These are phyloP conservation scores for Sicyos baderoa DNA, from an alignment of 306 rosid genomes.

Conservation along the genomic window DNA sequence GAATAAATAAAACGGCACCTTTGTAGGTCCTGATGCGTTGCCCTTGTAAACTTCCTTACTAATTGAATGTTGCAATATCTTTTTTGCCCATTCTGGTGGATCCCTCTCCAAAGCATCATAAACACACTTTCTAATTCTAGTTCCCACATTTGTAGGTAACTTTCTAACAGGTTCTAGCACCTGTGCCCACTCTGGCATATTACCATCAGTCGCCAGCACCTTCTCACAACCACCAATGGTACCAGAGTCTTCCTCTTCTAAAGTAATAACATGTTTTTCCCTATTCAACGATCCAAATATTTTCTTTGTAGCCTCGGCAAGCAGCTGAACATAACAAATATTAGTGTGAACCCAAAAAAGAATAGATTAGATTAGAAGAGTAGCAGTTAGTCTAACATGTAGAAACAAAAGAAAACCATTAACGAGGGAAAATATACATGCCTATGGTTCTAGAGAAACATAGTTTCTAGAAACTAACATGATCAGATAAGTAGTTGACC, in stretches of 20 bases:
- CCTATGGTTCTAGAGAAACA: neutral
- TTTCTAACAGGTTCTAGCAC: slow-evolving; percentile 87
- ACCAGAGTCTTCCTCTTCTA: slow-evolving; percentile 76
- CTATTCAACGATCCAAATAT: slow-evolving; percentile 60
- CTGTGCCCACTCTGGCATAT: slow-evolving; percentile 81
- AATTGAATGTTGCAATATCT: slow-evolving; percentile 71
- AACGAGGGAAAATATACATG: neutral
- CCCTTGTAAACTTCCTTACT: slow-evolving; percentile 98
- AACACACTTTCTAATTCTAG: slow-evolving; percentile 93
- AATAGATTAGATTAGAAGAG: neutral
- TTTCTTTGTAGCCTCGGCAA: slow-evolving; percentile 82
- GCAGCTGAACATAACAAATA: slow-evolving; percentile 53
- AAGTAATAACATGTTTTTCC: slow-evolving; percentile 48
- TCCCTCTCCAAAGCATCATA: slow-evolving; percentile 61
- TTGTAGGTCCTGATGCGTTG: slow-evolving; percentile 98
- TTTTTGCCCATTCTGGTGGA: slow-evolving; percentile 96
- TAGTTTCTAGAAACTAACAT: neutral
- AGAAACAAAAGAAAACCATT: neutral
- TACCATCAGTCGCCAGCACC: slow-evolving; percentile 39
- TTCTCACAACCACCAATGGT: slow-evolving; percentile 43
- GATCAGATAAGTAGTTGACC: neutral
- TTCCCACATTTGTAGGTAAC: slow-evolving; percentile 96
- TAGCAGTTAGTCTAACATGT: neutral
- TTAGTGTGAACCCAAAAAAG: slow-evolving; percentile 18
- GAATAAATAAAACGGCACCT: slow-evolving; percentile 47